phyloP scores from a whole-genome alignment of 2,329 filamentous ascomycete species.

The Parafenestella ontariensis region DNA sequence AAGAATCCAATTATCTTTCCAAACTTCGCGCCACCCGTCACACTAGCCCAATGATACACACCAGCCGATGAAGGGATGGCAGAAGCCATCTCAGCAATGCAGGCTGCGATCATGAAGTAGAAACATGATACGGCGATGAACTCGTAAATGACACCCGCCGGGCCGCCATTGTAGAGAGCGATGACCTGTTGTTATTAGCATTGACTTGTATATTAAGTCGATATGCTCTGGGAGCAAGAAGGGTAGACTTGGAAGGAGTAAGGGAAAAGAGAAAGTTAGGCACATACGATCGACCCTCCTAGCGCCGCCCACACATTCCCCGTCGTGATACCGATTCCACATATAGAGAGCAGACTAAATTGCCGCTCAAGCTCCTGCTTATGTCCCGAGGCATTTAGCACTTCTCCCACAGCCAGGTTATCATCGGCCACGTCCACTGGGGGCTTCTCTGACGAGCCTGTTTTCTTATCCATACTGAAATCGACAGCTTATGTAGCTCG shows the following conservation, averaged over 20 bases:
- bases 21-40: slow-evolving; percentile 56
- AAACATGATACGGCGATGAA: slow-evolving; percentile 59
- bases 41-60: slow-evolving; percentile 62
- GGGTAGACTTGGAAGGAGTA: background rate
- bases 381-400: slow-evolving; percentile 60
- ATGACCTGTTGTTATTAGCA: slow-evolving; percentile 36
- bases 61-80: slow-evolving; percentile 52
- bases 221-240: background rate
- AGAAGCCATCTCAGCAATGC: slow-evolving; percentile 59
- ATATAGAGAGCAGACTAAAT: slow-evolving; percentile 57
- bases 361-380: slow-evolving; percentile 60
- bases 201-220: background rate
- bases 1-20: slow-evolving; percentile 58
- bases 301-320: slow-evolving; percentile 55
- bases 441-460: slow-evolving; percentile 17
- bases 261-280: background rate
- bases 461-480: slow-evolving; percentile 11
- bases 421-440: slow-evolving; percentile 22
- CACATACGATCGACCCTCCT: slow-evolving; percentile 56
- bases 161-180: slow-evolving; percentile 55
- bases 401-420: slow-evolving; percentile 36
- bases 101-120: slow-evolving; percentile 60
- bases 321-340: slow-evolving; percentile 55
- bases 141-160: slow-evolving; percentile 56
- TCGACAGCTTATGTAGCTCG: background rate